Evolutionary conservation across 768 basidiomycete genomes (phyloP), one percentile per base, ranked within the genome.

Genomic region (Pleurotus pulmonarius): DNA sequence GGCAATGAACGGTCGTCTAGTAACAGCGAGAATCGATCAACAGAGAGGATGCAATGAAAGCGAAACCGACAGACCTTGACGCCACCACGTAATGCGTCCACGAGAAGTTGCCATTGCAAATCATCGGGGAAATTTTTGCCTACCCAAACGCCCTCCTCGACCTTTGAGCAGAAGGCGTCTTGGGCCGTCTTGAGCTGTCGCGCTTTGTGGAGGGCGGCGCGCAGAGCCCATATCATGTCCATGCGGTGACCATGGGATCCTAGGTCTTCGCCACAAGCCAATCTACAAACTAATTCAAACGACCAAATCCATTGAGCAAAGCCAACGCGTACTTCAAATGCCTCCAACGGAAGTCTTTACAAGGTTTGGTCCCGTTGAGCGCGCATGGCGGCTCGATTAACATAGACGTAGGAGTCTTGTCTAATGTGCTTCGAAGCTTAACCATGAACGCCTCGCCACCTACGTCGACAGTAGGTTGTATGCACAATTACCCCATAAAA

Each of bases 371-470:
- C 18, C 74, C 74, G 51, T 82, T 70, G 60, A 94, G 73, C 12
- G 73, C 75, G 64, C 82, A 81, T 1, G 92, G 92, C 40, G 92
- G 89, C 46, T 97, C 94, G 38, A 97, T 74, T 9, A 94, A 67
- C 89, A 93, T 92, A 5, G 90, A 88, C 3, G 82, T 79, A 1
- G 91, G 80, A 0, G 91, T 88, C 20, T 86, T 82, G 59, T 92
- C 89, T 39, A 76, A 67, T 1, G 92, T 92, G 65, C 82, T 83
- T 16, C 95, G 83, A 22, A 92, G 75, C 68, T 97, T 97, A 63
- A 95, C 79, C 64, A 91, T 78, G 65, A 92, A 94, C 0, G 93
- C 90, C 67, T 95, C 91, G 4, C 94, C 94, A 49, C 89, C 93
- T 92, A 61, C 13, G 38, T 7, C 13, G 37, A 46, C 22, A 39